Evolutionary conservation across 805 yeast genomes (phyloP), one percentile per base, ranked within the genome.

Genomic region (Pichia manshurica): DNA sequence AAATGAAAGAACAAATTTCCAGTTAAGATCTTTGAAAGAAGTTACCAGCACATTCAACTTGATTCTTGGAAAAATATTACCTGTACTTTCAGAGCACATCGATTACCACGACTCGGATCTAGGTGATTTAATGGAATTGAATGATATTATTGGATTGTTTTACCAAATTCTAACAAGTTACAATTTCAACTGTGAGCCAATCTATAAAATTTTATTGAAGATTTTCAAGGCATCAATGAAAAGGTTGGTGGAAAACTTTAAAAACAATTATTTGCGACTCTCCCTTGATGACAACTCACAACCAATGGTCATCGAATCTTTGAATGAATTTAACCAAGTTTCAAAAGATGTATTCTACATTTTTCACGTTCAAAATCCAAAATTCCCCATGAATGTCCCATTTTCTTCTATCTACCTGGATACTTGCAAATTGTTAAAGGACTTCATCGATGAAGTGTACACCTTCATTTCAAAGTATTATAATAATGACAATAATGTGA

Each of bases 371-470:
- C 50, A 54, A 15, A 60, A 61, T 44, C 64, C 58, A 53, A 65
- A 60, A 7, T 78, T 77, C 49, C 84, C 87, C 2, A 72, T 80
- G 51, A 78, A 83, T 0, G 67, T 91, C 45, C 97, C 98, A 15
- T 93, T 91, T 60, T 87, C 96, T 45, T 84, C 86, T 48, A 80
- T 88, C 50, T 90, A 88, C 58, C 90, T 95, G 22, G 84, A 87
- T 67, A 79, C 88, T 29, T 91, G 97, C 64, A 78, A 87, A 21
- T 81, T 86, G 33, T 65, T 87, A 17, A 74, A 87, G 46, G 74
- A 79, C 16, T 79, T 85, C 35, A 74, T 90, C 19, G 73, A 77
- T 25, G 79, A 79, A 50, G 74, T 86, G 44, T 70, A 78, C n/a
- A 67, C 70, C 17, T 93, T 90, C 58, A 66, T 85, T 36, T 78